Evolutionary conservation across 2,329 filamentous ascomycete genomes (phyloP).

Genomic region (Epichloe elymi): DNA sequence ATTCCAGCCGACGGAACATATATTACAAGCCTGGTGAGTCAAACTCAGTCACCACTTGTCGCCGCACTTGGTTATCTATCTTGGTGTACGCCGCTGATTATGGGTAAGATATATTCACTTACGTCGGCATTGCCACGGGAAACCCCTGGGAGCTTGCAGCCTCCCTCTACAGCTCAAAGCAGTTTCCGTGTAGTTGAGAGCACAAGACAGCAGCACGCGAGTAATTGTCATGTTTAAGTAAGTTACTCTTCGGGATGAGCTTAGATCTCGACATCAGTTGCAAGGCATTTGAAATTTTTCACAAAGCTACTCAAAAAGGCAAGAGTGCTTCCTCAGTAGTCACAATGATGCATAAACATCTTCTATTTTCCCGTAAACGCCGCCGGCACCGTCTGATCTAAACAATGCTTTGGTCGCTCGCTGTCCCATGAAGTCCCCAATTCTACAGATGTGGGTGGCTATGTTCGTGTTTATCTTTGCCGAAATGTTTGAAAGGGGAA

Average conservation of each 20-base stretch:
- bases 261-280: not conserved
- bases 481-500: not conserved
- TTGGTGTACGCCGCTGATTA: slow-evolving; percentile 1
- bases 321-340: not conserved
- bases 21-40: slow-evolving; percentile 66
- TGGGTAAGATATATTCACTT: slow-evolving; percentile 49
- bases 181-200: not conserved
- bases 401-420: not conserved
- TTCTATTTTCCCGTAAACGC: slow-evolving; percentile 4
- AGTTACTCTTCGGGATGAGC: not conserved
- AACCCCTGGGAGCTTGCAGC: slow-evolving; percentile 52
- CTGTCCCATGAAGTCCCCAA: not conserved
- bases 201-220: not conserved
- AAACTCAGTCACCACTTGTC: not conserved
- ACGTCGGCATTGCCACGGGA: slow-evolving; percentile 45
- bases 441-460: not conserved
- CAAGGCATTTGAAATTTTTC: not conserved
- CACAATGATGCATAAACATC: not conserved
- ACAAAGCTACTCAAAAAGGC: not conserved
- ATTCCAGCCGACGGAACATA: slow-evolving; percentile 34
- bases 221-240: not conserved
- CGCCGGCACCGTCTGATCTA: not conserved
- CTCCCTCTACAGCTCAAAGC: slow-evolving; percentile 37
- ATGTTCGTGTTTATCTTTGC: not conserved
- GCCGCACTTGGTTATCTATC: not conserved